Base-by-base conservation (phyloP, 306 rosid species). In the Prosopis cineraria region DNA sequence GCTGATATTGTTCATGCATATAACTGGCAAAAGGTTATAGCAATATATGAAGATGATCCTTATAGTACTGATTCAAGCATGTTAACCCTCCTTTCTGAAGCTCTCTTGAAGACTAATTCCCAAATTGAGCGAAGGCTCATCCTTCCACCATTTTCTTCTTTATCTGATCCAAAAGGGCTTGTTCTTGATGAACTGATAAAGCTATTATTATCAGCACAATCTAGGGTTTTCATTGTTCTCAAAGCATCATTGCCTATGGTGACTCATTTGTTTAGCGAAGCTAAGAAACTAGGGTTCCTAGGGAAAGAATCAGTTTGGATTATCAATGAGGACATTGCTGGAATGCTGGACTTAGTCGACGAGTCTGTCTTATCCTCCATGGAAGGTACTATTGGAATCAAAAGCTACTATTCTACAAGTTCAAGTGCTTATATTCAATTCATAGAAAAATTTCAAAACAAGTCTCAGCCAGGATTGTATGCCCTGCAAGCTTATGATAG, bases 401-500 rank as follows among this genome's bases (percentile, higher is more conserved):
- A 80, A 84, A 67, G 84, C 39, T 68, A 82, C 74, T 81, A 86
- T 67, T 55, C 78, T 36, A 80, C 63, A 22, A 73, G 9, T 5
- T 72, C 78, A 55, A 47, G 19, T 72, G 72, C 87, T 44, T 82
- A 84, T 60, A 19, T 12, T 36, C 72, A 73, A 25, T 91, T 91
- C 72, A 56, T 55, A 7, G 75, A 73, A 8, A 82, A 55, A 37
- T 68, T 75, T 5, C 64, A 58, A 58, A 27, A 13, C 1, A 39
- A 74, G 45, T 62, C 81, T 8, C 77, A 76, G 34, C 88, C 86
- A 12, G 85, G 84, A 79, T 70, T 78, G 55, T 41, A 85, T 78
- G 90, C 88, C 7, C 60, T 89, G 34, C 76, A 66, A 80, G 97
- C 94, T 52, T 89, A 88, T 47, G 94, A 89, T 83, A 83, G 85